These are phyloP conservation scores for Delphinella strobiligena DNA, from an alignment of 2,329 filamentous ascomycete species.

Conservation along the genomic window DNA sequence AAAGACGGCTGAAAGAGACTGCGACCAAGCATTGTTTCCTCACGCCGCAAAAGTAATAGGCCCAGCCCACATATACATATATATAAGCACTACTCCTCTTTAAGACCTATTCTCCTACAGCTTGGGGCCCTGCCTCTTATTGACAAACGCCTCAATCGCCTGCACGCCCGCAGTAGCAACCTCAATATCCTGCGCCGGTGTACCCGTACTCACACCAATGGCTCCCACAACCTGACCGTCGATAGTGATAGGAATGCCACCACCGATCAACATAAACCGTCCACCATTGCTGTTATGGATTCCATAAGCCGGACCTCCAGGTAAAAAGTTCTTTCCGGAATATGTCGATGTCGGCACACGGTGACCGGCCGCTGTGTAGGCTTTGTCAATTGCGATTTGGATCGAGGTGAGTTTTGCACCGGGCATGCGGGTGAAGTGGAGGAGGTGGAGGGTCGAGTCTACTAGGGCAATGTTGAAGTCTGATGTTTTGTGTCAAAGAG, in stretches of 20 bases:
- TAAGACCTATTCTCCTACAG: no score
- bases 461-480: constrained; percentile 40
- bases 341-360: constrained; percentile 39
- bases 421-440: constrained; percentile 38
- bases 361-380: constrained; percentile 46
- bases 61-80: no score
- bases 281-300: constrained; percentile 42
- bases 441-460: constrained; percentile 32
- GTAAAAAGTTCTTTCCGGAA: constrained; percentile 35
- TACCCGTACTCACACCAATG: constrained; percentile 43
- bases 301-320: constrained; percentile 40
- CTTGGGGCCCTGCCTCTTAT: constrained; percentile 24
- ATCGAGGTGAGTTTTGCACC: constrained; percentile 41
- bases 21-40: no score
- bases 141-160: constrained; percentile 28
- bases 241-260: constrained; percentile 39
- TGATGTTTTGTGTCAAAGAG: constrained; percentile 13
- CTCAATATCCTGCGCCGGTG: constrained; percentile 42
- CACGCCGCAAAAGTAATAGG: no score
- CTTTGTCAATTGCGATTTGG: constrained; percentile 52
- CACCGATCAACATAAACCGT: constrained; percentile 41
- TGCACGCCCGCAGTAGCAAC: constrained; percentile 41
- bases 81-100: no score
- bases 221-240: constrained; percentile 40
- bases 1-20: no score